Conservation (phyloP, 192 early-diverging fungal genomes). For the Dimargaris verticillata region DNA sequence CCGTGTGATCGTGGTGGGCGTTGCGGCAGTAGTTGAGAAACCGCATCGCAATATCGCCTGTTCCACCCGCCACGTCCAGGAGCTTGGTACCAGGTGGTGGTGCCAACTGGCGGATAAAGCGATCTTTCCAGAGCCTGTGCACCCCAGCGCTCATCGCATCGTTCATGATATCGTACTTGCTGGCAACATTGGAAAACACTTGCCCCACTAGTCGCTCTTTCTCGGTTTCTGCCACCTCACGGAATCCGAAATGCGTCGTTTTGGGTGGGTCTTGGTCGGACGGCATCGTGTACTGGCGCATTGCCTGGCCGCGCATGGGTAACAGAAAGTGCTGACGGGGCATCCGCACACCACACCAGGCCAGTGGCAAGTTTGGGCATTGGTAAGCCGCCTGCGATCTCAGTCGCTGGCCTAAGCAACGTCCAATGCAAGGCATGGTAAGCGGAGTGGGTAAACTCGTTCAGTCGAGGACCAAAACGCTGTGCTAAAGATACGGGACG, state of each 20-base stretch:
- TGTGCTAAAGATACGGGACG: no score
- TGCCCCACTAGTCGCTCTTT: constrained; percentile 79
- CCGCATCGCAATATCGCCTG: constrained; percentile 91
- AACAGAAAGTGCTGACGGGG: no score
- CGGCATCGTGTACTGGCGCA: no score
- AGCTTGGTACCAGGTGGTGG: constrained; percentile 66
- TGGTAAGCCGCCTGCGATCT: no score
- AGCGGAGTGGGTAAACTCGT: no score
- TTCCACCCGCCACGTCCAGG: constrained; percentile 95
- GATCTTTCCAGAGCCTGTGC: constrained; percentile 93
- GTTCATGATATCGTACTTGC: constrained; percentile 97
- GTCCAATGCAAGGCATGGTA: no score
- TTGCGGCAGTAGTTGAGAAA: constrained; percentile 73
- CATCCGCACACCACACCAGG: no score
- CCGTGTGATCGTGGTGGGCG: constrained; percentile 39
- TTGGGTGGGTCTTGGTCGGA: no score
- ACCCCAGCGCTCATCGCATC: constrained; percentile 88
- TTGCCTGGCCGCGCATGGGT: no score
- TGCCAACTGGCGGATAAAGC: constrained; percentile 69
- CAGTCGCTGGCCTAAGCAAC: no score
- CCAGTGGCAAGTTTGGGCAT: no score
- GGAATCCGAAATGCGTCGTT: constrained; percentile 87
- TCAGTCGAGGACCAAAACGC: no score
- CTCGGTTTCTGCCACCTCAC: constrained; percentile 61
- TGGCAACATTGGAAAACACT: constrained; percentile 88